phyloP scores from a whole-genome alignment of 345 rosid species.

The Populus alba region DNA sequence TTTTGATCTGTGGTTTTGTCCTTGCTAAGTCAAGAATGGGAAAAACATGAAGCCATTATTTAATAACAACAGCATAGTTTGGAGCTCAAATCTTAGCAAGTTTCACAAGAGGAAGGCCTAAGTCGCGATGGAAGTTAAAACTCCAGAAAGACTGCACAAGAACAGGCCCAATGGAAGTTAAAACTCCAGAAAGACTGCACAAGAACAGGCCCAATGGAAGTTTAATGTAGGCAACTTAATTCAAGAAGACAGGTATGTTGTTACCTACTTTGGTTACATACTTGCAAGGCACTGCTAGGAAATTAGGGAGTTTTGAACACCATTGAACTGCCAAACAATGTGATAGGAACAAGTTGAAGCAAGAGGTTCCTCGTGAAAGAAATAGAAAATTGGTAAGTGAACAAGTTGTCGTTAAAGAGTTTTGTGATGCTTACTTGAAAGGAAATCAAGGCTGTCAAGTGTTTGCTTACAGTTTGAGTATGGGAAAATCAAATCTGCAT shows the following conservation, averaged over 20 bases:
- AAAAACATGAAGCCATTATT: background rate
- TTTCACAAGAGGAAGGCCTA: background rate
- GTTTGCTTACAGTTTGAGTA: background rate
- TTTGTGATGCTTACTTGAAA: background rate
- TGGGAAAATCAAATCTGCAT: background rate
- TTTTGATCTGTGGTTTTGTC: background rate
- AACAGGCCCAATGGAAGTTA: background rate
- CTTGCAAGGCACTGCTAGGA: background rate
- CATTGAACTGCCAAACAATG: background rate
- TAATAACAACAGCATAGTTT: too few species aligned
- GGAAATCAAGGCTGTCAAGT: background rate
- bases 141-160: background rate
- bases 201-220: background rate
- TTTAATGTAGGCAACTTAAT: too few species aligned
- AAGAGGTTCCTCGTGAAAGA: background rate
- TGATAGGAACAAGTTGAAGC: background rate
- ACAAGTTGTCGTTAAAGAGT: background rate
- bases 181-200: background rate
- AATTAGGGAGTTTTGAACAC: background rate
- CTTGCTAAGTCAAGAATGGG: background rate
- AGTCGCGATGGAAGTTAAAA: background rate
- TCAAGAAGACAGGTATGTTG: background rate
- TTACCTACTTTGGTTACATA: background rate
- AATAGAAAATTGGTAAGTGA: background rate
- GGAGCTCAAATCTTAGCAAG: background rate